phyloP scores from a whole-genome alignment of 257 asterid species.

The Solanum paucissectum region DNA sequence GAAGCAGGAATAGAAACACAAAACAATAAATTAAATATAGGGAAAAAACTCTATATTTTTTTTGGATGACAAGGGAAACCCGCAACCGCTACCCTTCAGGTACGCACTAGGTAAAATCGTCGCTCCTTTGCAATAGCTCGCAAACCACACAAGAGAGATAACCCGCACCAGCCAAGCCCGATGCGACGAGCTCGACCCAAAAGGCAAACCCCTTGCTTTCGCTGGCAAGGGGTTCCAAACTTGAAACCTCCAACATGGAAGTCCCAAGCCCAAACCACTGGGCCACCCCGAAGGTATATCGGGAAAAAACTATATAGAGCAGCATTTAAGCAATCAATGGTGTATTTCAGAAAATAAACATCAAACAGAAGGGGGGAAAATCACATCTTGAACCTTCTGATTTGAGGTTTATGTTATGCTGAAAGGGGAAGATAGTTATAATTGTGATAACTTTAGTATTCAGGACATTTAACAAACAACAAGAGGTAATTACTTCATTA shows the following conservation, averaged over 20 bases:
- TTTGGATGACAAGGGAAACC: background rate
- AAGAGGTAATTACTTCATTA: background rate
- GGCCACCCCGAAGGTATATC: background rate
- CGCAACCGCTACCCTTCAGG: background rate
- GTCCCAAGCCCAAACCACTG: background rate
- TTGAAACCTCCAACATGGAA: background rate
- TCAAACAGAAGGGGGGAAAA: background rate
- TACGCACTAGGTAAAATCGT: background rate
- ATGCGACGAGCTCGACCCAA: background rate
- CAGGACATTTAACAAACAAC: background rate
- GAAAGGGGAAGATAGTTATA: background rate
- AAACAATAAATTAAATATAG: background rate
- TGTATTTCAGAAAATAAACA: background rate
- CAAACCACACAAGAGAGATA: background rate
- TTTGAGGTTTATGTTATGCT: background rate
- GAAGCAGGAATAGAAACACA: background rate
- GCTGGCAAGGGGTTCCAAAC: background rate
- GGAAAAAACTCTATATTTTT: background rate
- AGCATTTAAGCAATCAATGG: background rate
- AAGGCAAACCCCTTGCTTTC: background rate
- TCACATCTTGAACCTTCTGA: background rate
- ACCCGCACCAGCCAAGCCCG: background rate
- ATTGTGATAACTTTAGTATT: background rate
- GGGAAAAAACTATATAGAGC: background rate
- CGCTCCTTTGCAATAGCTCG: background rate